phyloP scores from a whole-genome alignment of 2,329 filamentous ascomycete genomes.

The Fusarium hostae region DNA sequence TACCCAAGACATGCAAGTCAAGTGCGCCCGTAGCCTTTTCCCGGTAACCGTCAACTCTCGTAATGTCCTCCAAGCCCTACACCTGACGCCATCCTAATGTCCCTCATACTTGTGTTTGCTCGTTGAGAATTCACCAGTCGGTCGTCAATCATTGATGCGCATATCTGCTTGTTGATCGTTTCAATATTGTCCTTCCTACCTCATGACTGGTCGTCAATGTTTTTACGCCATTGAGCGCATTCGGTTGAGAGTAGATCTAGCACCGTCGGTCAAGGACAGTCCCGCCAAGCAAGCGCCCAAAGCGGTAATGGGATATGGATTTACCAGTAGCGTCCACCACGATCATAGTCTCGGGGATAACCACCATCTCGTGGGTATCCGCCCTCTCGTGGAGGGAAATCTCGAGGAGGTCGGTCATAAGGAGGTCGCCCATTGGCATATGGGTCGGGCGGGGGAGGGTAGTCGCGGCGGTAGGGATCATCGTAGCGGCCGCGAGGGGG shows the following conservation, averaged over 20 bases:
- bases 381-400: constrained; percentile 59
- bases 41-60: constrained; percentile 22
- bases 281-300: constrained; percentile 44
- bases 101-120: constrained; percentile 30
- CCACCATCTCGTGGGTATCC: constrained; percentile 55
- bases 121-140: constrained; percentile 36
- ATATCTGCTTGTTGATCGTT: constrained; percentile 19
- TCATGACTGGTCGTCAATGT: constrained; percentile 22
- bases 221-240: constrained; percentile 30
- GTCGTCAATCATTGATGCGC: constrained; percentile 38
- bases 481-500: constrained; percentile 77
- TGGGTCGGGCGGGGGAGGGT: constrained; percentile 72
- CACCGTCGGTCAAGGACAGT: constrained; percentile 51
- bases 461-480: constrained; percentile 79
- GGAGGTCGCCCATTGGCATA: constrained; percentile 67
- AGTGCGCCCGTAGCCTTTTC: constrained; percentile 30
- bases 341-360: constrained; percentile 61
- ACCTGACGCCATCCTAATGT: constrained; percentile 35
- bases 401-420: constrained; percentile 66
- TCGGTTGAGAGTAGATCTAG: constrained; percentile 47
- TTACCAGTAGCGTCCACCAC: constrained; percentile 64
- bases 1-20: constrained; percentile 35
- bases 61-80: constrained; percentile 35
- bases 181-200: constrained; percentile 33
- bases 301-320: constrained; percentile 44